phyloP scores from a whole-genome alignment of 352 stramenopile genomes.

The Phytopythium cucurbitacearum region DNA sequence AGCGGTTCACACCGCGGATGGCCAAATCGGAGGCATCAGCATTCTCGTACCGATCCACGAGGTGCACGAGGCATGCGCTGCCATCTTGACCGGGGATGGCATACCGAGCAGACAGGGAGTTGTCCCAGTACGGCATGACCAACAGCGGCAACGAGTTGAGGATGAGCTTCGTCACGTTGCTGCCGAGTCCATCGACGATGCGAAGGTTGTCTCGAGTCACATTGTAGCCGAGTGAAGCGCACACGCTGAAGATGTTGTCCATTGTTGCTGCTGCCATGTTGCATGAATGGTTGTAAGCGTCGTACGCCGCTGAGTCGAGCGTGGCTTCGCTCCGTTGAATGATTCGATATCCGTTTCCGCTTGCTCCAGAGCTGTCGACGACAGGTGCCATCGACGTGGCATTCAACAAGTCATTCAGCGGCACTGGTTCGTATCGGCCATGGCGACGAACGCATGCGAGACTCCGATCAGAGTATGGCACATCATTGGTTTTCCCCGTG shows the following conservation, averaged over 20 bases:
- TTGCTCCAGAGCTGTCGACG: not conserved
- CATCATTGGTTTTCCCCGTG: constrained; percentile 36
- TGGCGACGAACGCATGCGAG: constrained; percentile 33
- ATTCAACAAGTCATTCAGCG: constrained; percentile 29
- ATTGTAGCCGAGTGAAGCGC: constrained; percentile 9
- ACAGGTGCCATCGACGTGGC: constrained; percentile 3
- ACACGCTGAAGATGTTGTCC: constrained; percentile 18
- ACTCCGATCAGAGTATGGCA: constrained; percentile 37
- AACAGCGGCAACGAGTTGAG: constrained; percentile 27
- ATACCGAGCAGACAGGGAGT: not conserved
- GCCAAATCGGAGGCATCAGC: not conserved
- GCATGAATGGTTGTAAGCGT: constrained; percentile 17
- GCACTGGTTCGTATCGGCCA: constrained; percentile 21
- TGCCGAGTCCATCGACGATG: constrained; percentile 14
- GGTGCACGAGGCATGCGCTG: constrained; percentile 1
- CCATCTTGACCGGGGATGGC: constrained; percentile 1
- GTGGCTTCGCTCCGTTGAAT: constrained; percentile 7
- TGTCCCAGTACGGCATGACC: constrained; percentile 29
- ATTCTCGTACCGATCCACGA: not conserved
- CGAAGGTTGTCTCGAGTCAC: constrained; percentile 5
- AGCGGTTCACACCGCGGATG: constrained; percentile 4
- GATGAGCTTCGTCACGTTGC: constrained; percentile 21
- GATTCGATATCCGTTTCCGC: constrained; percentile 15
- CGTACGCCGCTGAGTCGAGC: constrained; percentile 15
- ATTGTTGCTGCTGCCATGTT: constrained; percentile 14